A percentile compares a stretch with the other conserved stretches of the same genome.
These are phyloP conservation scores for Vickermania spadyakhi DNA, from an alignment of 208 protist species.

Conservation along the genomic window DNA sequence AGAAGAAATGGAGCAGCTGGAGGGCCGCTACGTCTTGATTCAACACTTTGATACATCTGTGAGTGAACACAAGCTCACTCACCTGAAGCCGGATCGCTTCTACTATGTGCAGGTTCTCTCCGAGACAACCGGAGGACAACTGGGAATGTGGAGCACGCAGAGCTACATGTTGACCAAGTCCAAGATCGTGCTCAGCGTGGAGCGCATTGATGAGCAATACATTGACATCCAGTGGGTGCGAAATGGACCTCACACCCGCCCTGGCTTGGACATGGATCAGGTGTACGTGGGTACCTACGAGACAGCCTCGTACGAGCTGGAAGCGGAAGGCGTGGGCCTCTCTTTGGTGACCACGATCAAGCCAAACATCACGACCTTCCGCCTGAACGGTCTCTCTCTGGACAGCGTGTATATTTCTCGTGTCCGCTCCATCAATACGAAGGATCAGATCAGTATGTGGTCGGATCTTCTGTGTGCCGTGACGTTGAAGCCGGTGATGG, in stretches of 20 bases:
- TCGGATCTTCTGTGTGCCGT: conserved; percentile 44
- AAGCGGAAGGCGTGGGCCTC: conserved; percentile 27
- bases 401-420: conserved; percentile 48
- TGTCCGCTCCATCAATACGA: conserved; percentile 54
- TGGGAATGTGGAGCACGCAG: conserved; percentile 70
- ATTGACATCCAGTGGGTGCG: conserved; percentile 57
- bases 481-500: conserved; percentile 47
- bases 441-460: conserved; percentile 46
- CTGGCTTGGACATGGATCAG: conserved; percentile 4
- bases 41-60: conserved; percentile 10
- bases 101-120: conserved; percentile 78
- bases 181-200: conserved; percentile 32
- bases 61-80: conserved; percentile 11
- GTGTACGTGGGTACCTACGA: conserved; percentile 35
- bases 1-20: conserved; percentile 1
- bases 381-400: conserved; percentile 37
- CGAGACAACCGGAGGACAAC: conserved; percentile 63
- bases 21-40: conserved; percentile 7
- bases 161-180: conserved; percentile 62
- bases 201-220: conserved; percentile 63
- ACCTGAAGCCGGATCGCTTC: conserved; percentile 37
- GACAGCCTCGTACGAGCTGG: conserved; percentile 45
- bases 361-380: conserved; percentile 14
- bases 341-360: conserved; percentile 16
- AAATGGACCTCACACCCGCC: not conserved